Conservation (phyloP, 148 eudicot species). For the Chenopodium formosanum region DNA sequence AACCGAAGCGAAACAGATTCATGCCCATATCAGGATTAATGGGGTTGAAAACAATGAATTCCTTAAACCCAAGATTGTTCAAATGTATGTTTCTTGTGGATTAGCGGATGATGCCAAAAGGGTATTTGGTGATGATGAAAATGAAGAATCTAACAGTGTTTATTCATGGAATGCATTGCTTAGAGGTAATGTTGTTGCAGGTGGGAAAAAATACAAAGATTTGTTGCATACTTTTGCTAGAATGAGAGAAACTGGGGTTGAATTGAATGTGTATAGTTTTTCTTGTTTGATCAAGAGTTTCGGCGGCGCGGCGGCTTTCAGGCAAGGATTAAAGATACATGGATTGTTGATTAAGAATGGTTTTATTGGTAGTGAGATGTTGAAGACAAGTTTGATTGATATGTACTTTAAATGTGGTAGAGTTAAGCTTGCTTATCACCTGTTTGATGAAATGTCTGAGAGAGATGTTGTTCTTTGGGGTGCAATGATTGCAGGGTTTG, state of each 20-base stretch:
- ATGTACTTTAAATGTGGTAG: constrained; percentile 93
- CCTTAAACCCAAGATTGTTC: constrained; percentile 57
- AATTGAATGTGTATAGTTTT: constrained; percentile 68
- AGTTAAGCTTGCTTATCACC: constrained; percentile 52
- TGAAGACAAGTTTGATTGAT: constrained; percentile 76
- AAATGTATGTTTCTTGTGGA: constrained; percentile 76
- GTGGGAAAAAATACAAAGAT: constrained; percentile 48
- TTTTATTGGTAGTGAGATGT: constrained; percentile 42
- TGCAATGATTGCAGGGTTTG: constrained; percentile 79
- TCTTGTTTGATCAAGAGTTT: constrained; percentile 90
- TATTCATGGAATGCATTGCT: constrained; percentile 90
- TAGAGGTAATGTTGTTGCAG: constrained; percentile 77
- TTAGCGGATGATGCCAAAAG: constrained; percentile 55
- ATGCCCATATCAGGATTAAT: constrained; percentile 55
- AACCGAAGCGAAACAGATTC: constrained; percentile 45
- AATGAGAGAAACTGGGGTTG: constrained; percentile 77
- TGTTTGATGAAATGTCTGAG: constrained; percentile 65
- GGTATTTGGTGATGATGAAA: constrained; percentile 50
- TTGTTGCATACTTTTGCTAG: constrained; percentile 35
- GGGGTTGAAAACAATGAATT: constrained; percentile 72
- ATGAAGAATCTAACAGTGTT: constrained; percentile 38
- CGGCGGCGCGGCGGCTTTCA: constrained; percentile 59
- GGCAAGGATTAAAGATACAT: constrained; percentile 68
- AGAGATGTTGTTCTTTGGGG: constrained; percentile 93
- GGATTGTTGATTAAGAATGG: constrained; percentile 81